A percentile compares a stretch with the other conserved stretches of the same genome.
These are phyloP conservation scores for Blakeslea trispora DNA, from an alignment of 371 early-diverging fungal genomes.

Conservation along the genomic window DNA sequence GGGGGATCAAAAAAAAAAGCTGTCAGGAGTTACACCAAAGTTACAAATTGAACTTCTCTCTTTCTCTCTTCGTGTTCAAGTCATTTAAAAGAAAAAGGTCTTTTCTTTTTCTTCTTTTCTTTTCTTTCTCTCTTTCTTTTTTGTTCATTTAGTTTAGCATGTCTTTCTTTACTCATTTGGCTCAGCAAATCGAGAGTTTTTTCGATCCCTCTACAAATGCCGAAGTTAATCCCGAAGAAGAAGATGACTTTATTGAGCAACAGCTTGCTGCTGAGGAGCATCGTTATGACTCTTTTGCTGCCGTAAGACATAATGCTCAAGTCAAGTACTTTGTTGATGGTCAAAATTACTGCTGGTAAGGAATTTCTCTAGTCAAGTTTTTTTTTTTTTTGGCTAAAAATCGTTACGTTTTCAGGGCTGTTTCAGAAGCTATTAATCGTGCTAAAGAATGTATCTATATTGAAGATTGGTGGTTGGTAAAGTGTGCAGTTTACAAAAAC, in stretches of 20 bases:
- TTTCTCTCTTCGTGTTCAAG: background rate
- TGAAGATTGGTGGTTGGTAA: conserved; percentile 92
- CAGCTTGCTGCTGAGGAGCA: conserved; percentile 47
- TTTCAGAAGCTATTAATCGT: conserved; percentile 76
- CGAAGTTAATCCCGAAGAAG: conserved; percentile 13
- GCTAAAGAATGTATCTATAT: conserved; percentile 83
- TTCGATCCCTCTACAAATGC: conserved; percentile 18
- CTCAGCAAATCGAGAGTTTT: conserved; percentile 27
- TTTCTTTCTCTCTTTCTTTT: conserved; percentile 14
- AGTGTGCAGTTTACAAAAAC: background rate
- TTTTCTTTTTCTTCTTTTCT: conserved; percentile 9
- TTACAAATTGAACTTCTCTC: background rate
- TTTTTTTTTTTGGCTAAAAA: too few species aligned
- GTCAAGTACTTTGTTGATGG: conserved; percentile 83
- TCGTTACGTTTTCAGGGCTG: conserved; percentile 40
- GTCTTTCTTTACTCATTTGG: conserved; percentile 34
- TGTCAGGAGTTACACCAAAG: background rate
- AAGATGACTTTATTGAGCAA: conserved; percentile 30
- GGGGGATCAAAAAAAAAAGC: background rate
- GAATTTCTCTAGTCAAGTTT: too few species aligned
- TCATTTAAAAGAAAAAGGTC: conserved; percentile 8
- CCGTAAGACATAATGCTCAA: conserved; percentile 67
- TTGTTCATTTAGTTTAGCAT: conserved; percentile 18
- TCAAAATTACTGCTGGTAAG: conserved; percentile 74
- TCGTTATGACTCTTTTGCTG: conserved; percentile 82